A percentile compares a stretch with the other conserved stretches of the same genome.
Evolutionary conservation across 176 grass and related monocot genomes (phyloP).

Genomic region (sorghum (Sorghum bicolor)): Sorghum_bicolor_NCBIv3 NC_012870.2:77050001-77050500

Average conservation of each 20-base stretch:
- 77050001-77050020: background rate
- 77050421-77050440: constrained; percentile 58
- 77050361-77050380: constrained; percentile 37
- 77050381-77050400: background rate
- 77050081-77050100: constrained; percentile 49
- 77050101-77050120: constrained; percentile 53
- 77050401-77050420: background rate
- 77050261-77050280: background rate
- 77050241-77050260: background rate
- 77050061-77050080: constrained; percentile 28
- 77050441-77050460: constrained; percentile 61
- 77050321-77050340: constrained; percentile 93
- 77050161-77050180: constrained; percentile 75
- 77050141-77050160: constrained; percentile 63
- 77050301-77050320: constrained; percentile 63
- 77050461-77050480: constrained; percentile 65
- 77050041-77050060: background rate
- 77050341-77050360: constrained; percentile 79
- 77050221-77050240: background rate
- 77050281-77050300: background rate
- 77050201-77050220: constrained; percentile 73
- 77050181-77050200: constrained; percentile 93
- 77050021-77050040: constrained; percentile 1
- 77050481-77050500: constrained; percentile 56
- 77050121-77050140: constrained; percentile 38